These are phyloP conservation scores for Cucurbita maxima DNA, from an alignment of 306 rosid genomes.

Conservation along the genomic window DNA sequence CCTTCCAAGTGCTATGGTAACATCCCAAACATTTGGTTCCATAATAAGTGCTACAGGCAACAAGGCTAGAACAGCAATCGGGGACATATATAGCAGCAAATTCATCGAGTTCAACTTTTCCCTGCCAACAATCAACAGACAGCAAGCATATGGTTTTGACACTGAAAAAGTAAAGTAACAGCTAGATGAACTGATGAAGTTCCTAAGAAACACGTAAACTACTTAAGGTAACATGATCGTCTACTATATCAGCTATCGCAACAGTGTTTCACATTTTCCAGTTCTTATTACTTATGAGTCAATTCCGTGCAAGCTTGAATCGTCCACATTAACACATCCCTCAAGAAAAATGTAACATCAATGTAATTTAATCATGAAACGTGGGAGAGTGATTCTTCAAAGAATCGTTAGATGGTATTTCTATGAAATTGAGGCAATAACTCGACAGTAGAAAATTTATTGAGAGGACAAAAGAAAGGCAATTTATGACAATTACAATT, in stretches of 20 bases:
- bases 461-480: background rate
- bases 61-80: conserved; percentile 60
- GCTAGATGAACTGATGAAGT: background rate
- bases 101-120: conserved; percentile 95
- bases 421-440: background rate
- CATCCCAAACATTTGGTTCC: conserved; percentile 78
- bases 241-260: background rate
- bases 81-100: conserved; percentile 88
- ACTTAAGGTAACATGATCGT: background rate
- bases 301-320: background rate
- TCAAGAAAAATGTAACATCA: background rate
- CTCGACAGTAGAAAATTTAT: background rate
- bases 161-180: background rate
- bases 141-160: background rate
- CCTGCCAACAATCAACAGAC: conserved; percentile 35
- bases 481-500: background rate
- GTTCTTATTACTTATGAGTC: background rate
- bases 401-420: background rate
- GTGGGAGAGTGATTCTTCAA: background rate
- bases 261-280: background rate
- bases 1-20: conserved; percentile 42
- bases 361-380: background rate
- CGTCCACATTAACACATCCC: background rate
- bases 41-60: conserved; percentile 78
- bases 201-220: background rate